These are phyloP conservation scores for Kwoniella heveanensis DNA, from an alignment of 768 basidiomycete genomes.

Conservation along the genomic window DNA sequence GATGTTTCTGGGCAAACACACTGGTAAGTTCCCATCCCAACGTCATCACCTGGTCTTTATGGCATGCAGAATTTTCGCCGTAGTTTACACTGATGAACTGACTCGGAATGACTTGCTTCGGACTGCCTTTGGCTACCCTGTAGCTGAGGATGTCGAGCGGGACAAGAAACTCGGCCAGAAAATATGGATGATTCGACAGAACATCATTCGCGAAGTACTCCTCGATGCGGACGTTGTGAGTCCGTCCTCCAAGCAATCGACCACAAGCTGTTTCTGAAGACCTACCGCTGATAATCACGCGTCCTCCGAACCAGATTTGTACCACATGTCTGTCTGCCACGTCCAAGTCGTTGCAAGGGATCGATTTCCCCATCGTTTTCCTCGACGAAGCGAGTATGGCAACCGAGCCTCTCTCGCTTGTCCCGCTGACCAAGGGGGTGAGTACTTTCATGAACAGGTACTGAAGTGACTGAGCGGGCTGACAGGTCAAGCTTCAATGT, in stretches of 20 bases:
- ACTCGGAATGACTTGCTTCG: no score
- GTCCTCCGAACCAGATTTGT: conserved; percentile 58
- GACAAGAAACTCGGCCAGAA: conserved; percentile 7
- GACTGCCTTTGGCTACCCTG: no score
- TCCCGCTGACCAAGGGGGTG: conserved; percentile 93
- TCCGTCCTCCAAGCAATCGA: neutral
- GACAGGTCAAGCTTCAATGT: no score
- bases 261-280: conserved; percentile 43
- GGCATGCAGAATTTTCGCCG: no score
- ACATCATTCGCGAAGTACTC: conserved; percentile 33
- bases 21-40: no score
- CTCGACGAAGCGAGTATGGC: conserved; percentile 96
- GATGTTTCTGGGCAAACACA: conserved; percentile 1
- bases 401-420: conserved; percentile 85
- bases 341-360: conserved; percentile 61
- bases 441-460: conserved; percentile 56
- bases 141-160: conserved; percentile 9
- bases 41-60: no score
- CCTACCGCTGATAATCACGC: conserved; percentile 6
- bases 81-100: no score
- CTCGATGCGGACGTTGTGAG: conserved; percentile 50
- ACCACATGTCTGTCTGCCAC: conserved; percentile 84
- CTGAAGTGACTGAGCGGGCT: no score
- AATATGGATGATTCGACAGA: conserved; percentile 14
- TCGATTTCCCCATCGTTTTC: conserved; percentile 91